Percentiles rank a stretch among this genome's conserved stretches.
phyloP scores from a whole-genome alignment of 1,284 basidiomycete genomes.

The Lignosus rhinocerotis region DNA sequence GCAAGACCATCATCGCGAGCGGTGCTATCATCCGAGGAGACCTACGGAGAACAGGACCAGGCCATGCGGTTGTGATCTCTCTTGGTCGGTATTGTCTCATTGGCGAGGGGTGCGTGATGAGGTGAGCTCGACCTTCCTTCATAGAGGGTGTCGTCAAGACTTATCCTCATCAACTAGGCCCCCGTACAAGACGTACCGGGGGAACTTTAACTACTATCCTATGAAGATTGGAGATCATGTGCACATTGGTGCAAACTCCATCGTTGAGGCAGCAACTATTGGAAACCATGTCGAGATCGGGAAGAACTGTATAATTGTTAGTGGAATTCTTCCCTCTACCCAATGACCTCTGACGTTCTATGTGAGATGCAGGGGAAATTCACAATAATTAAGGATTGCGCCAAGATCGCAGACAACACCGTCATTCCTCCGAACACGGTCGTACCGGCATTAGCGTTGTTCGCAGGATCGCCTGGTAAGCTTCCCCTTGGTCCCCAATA shows the following conservation, averaged over 20 bases:
- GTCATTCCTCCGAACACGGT: conserved; percentile 93
- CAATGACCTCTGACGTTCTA: neutral
- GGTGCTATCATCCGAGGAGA: conserved; percentile 90
- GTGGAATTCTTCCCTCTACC: conserved; percentile 30
- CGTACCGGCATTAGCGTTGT: conserved; percentile 85
- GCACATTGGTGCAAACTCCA: conserved; percentile 83
- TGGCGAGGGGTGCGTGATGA: conserved; percentile 86
- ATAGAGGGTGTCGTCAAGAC: neutral
- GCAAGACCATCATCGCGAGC: conserved; percentile 94
- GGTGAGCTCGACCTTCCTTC: conserved; percentile 47
- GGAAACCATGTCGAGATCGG: conserved; percentile 96
- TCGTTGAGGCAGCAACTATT: conserved; percentile 94
- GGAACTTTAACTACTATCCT: conserved; percentile 96
- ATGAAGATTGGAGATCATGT: conserved; percentile 97
- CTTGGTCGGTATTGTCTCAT: conserved; percentile 92
- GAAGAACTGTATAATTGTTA: conserved; percentile 90
- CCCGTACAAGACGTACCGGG: conserved; percentile 88
- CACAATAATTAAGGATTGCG: conserved; percentile 95
- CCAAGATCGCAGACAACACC: conserved; percentile 83
- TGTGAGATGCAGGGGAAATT: conserved; percentile 79
- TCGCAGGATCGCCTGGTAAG: conserved; percentile 87
- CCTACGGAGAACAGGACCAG: conserved; percentile 78
- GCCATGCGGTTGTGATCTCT: conserved; percentile 90
- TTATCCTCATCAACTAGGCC: conserved; percentile 46
- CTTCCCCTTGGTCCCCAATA: neutral